A percentile compares a stretch with the other conserved stretches of the same genome.
phyloP scores from a whole-genome alignment of 2,329 filamentous ascomycete genomes.

The Cercospora berteroae region DNA sequence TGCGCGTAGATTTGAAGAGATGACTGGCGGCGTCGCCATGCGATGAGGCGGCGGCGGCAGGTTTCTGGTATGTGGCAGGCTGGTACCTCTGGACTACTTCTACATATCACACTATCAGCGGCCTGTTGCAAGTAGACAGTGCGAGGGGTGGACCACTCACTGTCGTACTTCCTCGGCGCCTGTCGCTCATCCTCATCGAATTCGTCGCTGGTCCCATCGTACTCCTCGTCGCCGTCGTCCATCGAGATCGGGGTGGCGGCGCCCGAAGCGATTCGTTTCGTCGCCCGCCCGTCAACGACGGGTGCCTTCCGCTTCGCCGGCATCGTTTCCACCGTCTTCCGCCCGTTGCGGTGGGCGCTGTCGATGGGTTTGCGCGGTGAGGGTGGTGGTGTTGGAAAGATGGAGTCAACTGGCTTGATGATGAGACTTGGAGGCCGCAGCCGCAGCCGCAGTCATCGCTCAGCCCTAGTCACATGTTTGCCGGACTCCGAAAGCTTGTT shows the following conservation, averaged over 20 bases:
- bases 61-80: conserved; percentile 50
- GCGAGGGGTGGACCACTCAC: conserved; percentile 34
- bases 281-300: conserved; percentile 35
- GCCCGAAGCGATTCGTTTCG: conserved; percentile 43
- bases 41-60: conserved; percentile 33
- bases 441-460: neutral
- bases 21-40: conserved; percentile 56
- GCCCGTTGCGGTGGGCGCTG: neutral
- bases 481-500: conserved; percentile 9
- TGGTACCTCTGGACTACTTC: conserved; percentile 54
- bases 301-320: conserved; percentile 42
- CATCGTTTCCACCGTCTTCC: conserved; percentile 28
- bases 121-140: conserved; percentile 24
- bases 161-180: conserved; percentile 40
- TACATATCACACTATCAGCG: conserved; percentile 25
- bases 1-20: conserved; percentile 58
- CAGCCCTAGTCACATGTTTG: neutral
- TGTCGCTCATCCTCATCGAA: conserved; percentile 32
- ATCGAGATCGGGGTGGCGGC: conserved; percentile 46
- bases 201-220: conserved; percentile 50
- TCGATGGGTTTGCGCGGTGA: neutral
- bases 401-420: neutral
- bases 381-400: neutral
- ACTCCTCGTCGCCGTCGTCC: conserved; percentile 59
- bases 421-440: neutral